Base-by-base conservation (phyloP, 1,139 yeast genomes). In the Pichia cactophila region DNA sequence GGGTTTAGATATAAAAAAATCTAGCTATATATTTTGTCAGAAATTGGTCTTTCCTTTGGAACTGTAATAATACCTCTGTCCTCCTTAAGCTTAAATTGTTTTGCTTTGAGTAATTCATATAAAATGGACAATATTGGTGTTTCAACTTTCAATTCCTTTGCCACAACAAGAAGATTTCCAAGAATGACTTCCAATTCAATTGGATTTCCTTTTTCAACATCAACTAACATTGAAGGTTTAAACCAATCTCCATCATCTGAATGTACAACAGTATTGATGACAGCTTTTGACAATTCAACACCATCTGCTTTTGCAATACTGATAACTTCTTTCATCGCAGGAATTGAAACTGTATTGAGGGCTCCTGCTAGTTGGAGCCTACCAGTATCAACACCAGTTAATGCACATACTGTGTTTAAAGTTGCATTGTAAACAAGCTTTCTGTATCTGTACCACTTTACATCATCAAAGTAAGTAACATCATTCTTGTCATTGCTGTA, bases 181-280 rank as follows among this genome's bases (percentile, higher is more conserved):
- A 78, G 65, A 45, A 79, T 77, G 16, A 74, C 73, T 57, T 79
- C 83, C 46, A 78, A 59, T 56, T 79, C 85, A 59, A 78, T 68
- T 43, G 75, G 72, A 54, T 78, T 79, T 3, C 73, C 71, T 57
- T 77, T 76, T 46, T 73, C 65, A 29, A 68, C 68, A 60, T 79
- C 84, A 16, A 78, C 75, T 50, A 71, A 67, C 84, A 80, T 80
- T 3, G 82, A 77, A 1, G 85, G 84, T 16, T 69, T 60, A 59
- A 75, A 78, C 61, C 73, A 78, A 43, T 69, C 67, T 0, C 81
- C 81, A 58, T 78, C 82, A 49, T 79, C 79, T 42, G 74, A 69
- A 55, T 78, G 81, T 45, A 73, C 56, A 48, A 71, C 70, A 38
- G 56, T 50, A 33, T 76, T 71, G 45, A 72, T 65, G 12, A 62